Evolutionary conservation across 2,329 filamentous ascomycete genomes (phyloP).

Genomic region (Talaromyces sp.): DNA sequence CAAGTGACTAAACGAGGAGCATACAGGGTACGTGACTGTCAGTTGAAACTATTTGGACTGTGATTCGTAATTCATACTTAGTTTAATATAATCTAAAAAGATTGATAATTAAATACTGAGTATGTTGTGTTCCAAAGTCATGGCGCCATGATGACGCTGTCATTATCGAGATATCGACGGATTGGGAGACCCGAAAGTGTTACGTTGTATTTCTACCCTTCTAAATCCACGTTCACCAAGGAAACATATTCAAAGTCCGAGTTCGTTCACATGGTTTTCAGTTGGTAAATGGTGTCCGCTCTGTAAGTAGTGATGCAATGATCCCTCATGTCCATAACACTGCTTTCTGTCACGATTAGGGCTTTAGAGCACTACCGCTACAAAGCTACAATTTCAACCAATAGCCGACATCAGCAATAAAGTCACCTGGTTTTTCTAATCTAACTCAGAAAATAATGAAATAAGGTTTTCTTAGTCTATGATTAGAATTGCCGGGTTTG

Average conservation of each 20-base stretch:
- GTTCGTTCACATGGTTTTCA: not conserved
- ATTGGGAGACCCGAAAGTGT: not conserved
- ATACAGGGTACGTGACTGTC: not conserved
- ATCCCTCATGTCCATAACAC: not conserved
- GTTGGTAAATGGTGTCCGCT: not conserved
- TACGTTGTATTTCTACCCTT: not conserved
- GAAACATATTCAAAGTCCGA: not conserved
- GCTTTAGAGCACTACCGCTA: not conserved
- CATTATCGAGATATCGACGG: not conserved
- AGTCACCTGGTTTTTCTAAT: no score
- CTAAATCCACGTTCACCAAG: not conserved
- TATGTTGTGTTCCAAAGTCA: constrained; percentile 30
- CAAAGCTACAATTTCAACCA: not conserved
- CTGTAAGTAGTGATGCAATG: not conserved
- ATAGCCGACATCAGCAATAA: not conserved
- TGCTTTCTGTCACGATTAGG: not conserved
- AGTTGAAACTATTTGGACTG: not conserved
- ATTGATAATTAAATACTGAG: not conserved
- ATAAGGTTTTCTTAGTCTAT: no score
- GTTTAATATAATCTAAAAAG: not conserved
- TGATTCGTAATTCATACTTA: not conserved
- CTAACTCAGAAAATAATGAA: no score
- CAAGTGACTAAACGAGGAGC: not conserved
- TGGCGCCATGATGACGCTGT: constrained; percentile 6
- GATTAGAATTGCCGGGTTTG: no score